These are phyloP conservation scores for Elongisporangium undulatum DNA, from an alignment of 352 stramenopile genomes.

Conservation along the genomic window DNA sequence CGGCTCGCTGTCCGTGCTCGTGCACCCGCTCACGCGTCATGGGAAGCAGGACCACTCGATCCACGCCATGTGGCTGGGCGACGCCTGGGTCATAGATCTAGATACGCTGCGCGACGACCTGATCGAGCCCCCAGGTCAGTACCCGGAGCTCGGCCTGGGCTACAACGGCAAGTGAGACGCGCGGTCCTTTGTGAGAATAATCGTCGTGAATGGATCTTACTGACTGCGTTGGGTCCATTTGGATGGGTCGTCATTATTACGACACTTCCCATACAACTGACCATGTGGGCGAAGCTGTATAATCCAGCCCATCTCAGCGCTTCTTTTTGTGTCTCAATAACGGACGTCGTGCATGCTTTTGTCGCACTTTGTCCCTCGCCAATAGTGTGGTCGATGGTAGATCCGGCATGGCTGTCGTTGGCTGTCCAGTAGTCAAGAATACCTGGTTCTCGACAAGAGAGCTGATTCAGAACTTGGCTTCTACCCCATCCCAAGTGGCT, in stretches of 20 bases:
- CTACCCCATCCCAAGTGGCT: too few species aligned
- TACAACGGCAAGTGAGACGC: conserved; percentile 23
- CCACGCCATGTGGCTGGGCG: conserved; percentile 49
- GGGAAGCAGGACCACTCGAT: conserved; percentile 51
- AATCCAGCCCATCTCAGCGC: too few species aligned
- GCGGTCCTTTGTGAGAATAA: not conserved
- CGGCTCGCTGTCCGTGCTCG: conserved; percentile 46
- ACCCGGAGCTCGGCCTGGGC: conserved; percentile 50
- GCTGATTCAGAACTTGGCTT: too few species aligned
- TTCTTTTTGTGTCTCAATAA: too few species aligned
- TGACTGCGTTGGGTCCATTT: not conserved
- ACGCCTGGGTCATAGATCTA: conserved; percentile 36
- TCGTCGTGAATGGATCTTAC: not conserved
- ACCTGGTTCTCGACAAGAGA: too few species aligned
- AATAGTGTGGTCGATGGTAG: too few species aligned
- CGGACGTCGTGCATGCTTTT: too few species aligned
- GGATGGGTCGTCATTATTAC: not conserved
- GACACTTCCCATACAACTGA: not conserved
- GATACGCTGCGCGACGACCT: conserved; percentile 25
- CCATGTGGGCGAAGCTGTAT: too few species aligned
- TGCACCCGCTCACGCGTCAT: conserved; percentile 63
- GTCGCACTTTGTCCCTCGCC: too few species aligned
- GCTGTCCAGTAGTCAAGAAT: too few species aligned
- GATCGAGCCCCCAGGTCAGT: conserved; percentile 33
- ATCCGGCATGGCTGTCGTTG: too few species aligned